Percentiles rank a stretch among this genome's conserved stretches.
Evolutionary conservation across 257 asterid genomes (phyloP).

Genomic region (Plantago ovata): DNA sequence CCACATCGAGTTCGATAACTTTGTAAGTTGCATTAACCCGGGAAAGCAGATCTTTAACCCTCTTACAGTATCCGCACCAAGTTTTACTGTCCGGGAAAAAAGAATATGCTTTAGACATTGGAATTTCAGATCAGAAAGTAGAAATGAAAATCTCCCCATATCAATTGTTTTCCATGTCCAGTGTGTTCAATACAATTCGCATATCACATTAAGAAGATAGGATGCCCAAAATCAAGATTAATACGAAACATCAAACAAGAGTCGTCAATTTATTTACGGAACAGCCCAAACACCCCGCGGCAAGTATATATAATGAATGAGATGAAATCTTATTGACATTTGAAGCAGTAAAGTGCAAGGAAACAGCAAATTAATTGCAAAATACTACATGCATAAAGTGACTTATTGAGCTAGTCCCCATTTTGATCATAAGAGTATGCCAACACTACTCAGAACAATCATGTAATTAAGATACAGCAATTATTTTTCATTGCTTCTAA

Average conservation of each 20-base stretch:
- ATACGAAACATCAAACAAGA: too few species aligned
- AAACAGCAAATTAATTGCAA: not conserved
- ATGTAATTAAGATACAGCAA: too few species aligned
- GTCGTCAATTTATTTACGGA: too few species aligned
- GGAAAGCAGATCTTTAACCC: conserved; percentile 63
- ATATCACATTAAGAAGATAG: not conserved
- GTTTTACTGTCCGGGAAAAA: conserved; percentile 51
- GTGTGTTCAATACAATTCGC: too few species aligned
- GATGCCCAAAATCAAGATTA: too few species aligned
- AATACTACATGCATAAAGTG: too few species aligned
- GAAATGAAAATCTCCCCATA: not conserved
- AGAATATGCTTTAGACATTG: not conserved
- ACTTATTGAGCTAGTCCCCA: too few species aligned
- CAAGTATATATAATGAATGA: not conserved
- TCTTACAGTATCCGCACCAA: conserved; percentile 58
- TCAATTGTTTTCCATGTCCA: not conserved
- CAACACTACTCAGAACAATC: too few species aligned
- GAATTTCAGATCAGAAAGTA: not conserved
- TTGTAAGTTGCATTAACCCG: conserved; percentile 52
- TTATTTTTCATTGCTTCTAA: too few species aligned
- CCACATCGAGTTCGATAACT: conserved; percentile 66
- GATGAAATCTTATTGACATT: not conserved
- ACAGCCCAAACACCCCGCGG: too few species aligned
- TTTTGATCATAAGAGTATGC: too few species aligned
- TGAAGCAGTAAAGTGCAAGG: not conserved